Conservation (phyloP, 2,329 filamentous ascomycete genomes). For the Colletotrichum liriopes region DNA sequence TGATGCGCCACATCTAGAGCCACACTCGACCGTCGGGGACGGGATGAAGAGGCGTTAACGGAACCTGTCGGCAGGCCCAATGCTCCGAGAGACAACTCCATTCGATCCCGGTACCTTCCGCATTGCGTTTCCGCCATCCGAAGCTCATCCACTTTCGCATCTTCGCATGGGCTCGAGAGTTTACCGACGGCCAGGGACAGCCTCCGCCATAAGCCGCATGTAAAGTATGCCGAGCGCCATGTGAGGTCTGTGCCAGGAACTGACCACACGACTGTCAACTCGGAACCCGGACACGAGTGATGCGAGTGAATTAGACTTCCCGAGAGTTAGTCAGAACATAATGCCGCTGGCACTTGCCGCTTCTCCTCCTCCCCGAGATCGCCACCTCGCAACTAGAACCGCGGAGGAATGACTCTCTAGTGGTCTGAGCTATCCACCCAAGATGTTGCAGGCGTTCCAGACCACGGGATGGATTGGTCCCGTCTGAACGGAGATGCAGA, state of each 20-base stretch:
- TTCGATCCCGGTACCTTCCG: not conserved
- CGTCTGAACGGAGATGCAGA: not conserved
- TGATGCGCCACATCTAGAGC: not conserved
- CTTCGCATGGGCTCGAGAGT: not conserved
- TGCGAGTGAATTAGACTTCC: conserved; percentile 19
- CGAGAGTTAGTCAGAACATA: conserved; percentile 9
- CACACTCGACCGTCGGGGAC: not conserved
- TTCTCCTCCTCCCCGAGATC: not conserved
- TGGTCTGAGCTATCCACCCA: not conserved
- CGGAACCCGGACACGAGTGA: not conserved
- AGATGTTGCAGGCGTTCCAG: not conserved
- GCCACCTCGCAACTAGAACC: not conserved
- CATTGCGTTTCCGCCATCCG: not conserved
- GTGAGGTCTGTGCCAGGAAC: conserved; percentile 8
- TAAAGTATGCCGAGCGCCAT: not conserved
- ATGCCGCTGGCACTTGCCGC: not conserved
- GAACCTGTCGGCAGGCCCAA: not conserved
- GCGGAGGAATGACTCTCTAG: not conserved
- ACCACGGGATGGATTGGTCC: not conserved
- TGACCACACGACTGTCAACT: not conserved
- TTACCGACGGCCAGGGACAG: not conserved
- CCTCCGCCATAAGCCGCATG: not conserved
- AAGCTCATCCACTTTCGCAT: not conserved
- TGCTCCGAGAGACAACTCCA: not conserved
- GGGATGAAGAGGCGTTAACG: not conserved